Percentiles rank a stretch among this genome's conserved stretches.
These are phyloP conservation scores for Inga oerstediana DNA, from an alignment of 306 rosid genomes.

Conservation along the genomic window DNA sequence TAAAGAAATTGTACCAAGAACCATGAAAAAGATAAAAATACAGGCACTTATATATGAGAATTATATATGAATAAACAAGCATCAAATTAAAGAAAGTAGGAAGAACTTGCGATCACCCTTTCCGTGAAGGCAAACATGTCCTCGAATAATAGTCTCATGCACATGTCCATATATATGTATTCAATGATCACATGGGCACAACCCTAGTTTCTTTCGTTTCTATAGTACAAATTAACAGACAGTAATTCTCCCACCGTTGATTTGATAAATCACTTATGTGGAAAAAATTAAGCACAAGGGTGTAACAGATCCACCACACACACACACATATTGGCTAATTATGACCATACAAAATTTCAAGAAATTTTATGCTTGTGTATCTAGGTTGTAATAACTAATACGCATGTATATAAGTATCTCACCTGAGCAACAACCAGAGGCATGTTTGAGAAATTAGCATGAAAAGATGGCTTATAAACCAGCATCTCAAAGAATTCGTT, in stretches of 20 bases:
- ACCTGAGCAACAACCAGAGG: constrained; percentile 87
- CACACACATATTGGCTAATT: background rate
- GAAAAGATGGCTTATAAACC: constrained; percentile 61
- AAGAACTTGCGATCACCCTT: background rate
- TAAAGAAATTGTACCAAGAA: background rate
- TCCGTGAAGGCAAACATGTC: constrained; percentile 30
- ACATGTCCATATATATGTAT: background rate
- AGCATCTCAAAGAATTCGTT: constrained; percentile 60
- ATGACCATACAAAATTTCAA: background rate
- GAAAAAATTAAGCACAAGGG: background rate
- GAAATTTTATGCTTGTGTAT: background rate
- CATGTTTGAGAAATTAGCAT: constrained; percentile 60
- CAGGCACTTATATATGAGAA: background rate
- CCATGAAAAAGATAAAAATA: background rate
- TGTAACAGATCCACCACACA: background rate
- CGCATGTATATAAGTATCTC: background rate
- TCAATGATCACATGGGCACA: constrained; percentile 20
- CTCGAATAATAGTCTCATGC: constrained; percentile 8
- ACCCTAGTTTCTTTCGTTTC: constrained; percentile 24
- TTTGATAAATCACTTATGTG: constrained; percentile 11
- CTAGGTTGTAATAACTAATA: background rate
- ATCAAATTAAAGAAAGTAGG: background rate
- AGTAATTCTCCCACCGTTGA: background rate
- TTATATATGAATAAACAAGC: background rate
- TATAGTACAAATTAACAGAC: background rate